Evolutionary conservation across 345 rosid species (phyloP).

Genomic region (Boechera stricta): DNA sequence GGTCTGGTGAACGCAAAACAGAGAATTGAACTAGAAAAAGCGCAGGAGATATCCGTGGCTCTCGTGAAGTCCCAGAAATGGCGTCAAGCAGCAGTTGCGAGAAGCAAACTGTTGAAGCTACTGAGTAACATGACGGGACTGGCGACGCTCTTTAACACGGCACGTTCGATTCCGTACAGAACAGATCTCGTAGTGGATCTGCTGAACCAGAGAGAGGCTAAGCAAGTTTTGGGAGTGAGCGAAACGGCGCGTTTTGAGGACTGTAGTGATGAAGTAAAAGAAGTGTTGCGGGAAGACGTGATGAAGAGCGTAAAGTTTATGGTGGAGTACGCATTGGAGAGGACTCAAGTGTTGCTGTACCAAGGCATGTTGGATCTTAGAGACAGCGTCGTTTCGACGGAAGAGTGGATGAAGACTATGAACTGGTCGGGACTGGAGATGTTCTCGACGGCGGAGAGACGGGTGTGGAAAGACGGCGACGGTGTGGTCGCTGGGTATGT

Average conservation of each 20-base stretch:
- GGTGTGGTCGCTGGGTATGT: slow-evolving; percentile 71
- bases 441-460: slow-evolving; percentile 62
- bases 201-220: slow-evolving; percentile 53
- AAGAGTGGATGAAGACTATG: slow-evolving; percentile 81
- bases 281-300: slow-evolving; percentile 52
- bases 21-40: slow-evolving; percentile 60
- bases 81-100: slow-evolving; percentile 68
- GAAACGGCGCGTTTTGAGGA: slow-evolving; percentile 53
- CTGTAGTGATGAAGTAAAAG: slow-evolving; percentile 57
- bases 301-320: slow-evolving; percentile 78
- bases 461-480: slow-evolving; percentile 64
- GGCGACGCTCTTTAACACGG: slow-evolving; percentile 69
- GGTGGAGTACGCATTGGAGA: slow-evolving; percentile 66
- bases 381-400: slow-evolving; percentile 74
- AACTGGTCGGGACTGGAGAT: slow-evolving; percentile 59
- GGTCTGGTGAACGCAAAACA: slow-evolving; percentile 76
- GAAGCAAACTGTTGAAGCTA: slow-evolving; percentile 42
- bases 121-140: slow-evolving; percentile 72
- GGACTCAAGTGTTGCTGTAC: slow-evolving; percentile 63
- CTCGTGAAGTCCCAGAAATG: slow-evolving; percentile 55
- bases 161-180: slow-evolving; percentile 53
- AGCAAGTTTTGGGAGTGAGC: slow-evolving; percentile 54
- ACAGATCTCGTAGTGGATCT: slow-evolving; percentile 50
- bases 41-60: slow-evolving; percentile 52
- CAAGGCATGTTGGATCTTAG: slow-evolving; percentile 68